A percentile compares a stretch with the other conserved stretches of the same genome.
These are phyloP conservation scores for Emergomyces pasteurianus DNA, from an alignment of 2,329 filamentous ascomycete species.

Conservation along the genomic window DNA sequence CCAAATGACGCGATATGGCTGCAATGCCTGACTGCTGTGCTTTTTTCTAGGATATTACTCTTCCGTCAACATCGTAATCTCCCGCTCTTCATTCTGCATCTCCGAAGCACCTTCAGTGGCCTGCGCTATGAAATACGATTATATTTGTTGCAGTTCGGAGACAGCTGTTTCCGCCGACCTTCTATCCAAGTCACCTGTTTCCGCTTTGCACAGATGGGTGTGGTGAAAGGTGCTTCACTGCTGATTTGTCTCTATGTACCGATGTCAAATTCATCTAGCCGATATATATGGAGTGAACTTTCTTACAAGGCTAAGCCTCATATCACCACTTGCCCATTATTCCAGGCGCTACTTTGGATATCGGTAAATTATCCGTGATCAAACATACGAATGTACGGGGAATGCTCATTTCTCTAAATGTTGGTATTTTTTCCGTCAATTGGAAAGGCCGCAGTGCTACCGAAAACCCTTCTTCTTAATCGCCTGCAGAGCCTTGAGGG, in stretches of 20 bases:
- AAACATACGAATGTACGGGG: neutral
- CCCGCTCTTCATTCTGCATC: neutral
- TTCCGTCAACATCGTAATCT: neutral
- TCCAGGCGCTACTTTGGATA: too few relatives aligned
- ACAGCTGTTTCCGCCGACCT: neutral
- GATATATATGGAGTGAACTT: neutral
- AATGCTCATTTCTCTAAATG: neutral
- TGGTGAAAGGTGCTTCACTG: neutral
- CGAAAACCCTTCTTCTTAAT: constrained; percentile 19
- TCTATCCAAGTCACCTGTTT: neutral
- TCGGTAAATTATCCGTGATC: neutral
- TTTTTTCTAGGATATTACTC: too few relatives aligned
- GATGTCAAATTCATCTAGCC: neutral
- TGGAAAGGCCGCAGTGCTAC: constrained; percentile 9
- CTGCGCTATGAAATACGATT: neutral
- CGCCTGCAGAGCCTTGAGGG: constrained; percentile 26
- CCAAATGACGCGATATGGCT: neutral
- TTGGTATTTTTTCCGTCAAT: constrained; percentile 16
- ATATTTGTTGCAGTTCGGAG: too few relatives aligned
- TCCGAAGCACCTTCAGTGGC: neutral
- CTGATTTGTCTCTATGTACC: neutral
- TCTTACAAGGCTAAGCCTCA: neutral
- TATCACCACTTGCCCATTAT: neutral
- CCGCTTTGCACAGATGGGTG: neutral
- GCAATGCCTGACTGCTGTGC: neutral